Percentiles rank a stretch among this genome's conserved stretches.
phyloP scores from a whole-genome alignment of 306 rosid species.

The Quercus aquifolioides region DNA sequence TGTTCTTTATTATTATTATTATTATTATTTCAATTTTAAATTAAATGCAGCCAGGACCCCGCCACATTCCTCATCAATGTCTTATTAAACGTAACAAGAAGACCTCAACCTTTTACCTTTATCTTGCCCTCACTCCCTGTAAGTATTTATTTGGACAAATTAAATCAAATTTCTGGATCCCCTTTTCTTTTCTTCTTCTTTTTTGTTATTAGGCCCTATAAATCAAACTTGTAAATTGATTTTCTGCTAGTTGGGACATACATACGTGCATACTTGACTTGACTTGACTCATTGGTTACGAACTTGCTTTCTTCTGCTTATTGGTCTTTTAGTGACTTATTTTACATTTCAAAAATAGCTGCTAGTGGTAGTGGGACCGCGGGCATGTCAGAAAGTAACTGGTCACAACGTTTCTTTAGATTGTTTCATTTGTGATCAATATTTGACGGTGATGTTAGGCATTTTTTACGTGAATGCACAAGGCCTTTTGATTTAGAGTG shows the following conservation, averaged over 20 bases:
- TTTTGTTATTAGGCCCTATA: neutral
- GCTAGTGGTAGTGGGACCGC: neutral
- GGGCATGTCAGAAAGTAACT: neutral
- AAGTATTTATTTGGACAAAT: constrained; percentile 37
- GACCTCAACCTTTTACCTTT: constrained; percentile 77
- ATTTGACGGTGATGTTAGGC: neutral
- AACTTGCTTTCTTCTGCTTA: neutral
- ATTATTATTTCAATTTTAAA: neutral
- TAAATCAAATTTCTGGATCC: neutral
- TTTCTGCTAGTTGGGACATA: constrained; percentile 1
- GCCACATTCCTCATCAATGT: constrained; percentile 72
- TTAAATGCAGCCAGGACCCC: constrained; percentile 86
- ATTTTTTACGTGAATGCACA: neutral
- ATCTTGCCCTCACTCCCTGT: constrained; percentile 83
- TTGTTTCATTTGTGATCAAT: neutral
- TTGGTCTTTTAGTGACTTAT: neutral
- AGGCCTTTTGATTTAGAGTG: neutral
- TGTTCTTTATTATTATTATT: no score
- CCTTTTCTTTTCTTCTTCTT: no score
- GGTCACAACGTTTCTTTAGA: neutral
- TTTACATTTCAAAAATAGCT: neutral
- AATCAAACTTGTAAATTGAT: constrained; percentile 2
- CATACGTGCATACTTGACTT: constrained; percentile 12
- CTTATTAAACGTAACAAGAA: constrained; percentile 86
- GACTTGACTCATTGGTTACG: neutral